phyloP scores from a whole-genome alignment of 345 rosid species.

The Eucalyptus camaldulensis region DNA sequence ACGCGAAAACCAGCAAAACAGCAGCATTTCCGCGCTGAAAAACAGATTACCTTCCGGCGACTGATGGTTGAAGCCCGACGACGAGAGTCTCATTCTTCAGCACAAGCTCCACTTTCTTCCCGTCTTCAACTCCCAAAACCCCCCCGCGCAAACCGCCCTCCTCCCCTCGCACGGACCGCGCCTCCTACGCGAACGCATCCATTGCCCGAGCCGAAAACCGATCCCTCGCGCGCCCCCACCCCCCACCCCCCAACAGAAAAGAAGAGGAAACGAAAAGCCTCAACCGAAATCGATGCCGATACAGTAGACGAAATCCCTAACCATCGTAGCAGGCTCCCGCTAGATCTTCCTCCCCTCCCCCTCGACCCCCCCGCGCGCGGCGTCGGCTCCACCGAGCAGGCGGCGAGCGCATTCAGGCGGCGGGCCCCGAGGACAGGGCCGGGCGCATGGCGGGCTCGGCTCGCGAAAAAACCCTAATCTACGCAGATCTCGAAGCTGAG shows the following conservation, averaged over 20 bases:
- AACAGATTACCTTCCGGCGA: constrained; percentile 32
- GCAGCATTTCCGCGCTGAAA: background rate
- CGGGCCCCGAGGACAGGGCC: background rate
- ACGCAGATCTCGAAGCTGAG: background rate
- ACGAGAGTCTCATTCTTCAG: constrained; percentile 39
- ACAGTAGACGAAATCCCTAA: constrained; percentile 3
- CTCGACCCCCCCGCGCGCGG: background rate
- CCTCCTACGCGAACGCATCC: background rate
- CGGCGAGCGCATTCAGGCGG: background rate
- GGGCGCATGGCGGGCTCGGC: background rate
- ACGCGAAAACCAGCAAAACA: background rate
- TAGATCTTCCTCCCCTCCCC: background rate
- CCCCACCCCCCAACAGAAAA: background rate
- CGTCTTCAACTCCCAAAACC: background rate
- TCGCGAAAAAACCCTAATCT: background rate
- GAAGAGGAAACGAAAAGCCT: background rate
- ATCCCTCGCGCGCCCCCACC: background rate
- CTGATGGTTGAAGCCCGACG: constrained; percentile 39
- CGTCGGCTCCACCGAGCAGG: background rate
- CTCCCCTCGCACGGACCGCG: background rate
- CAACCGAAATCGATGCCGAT: constrained; percentile 10
- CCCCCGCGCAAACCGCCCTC: background rate
- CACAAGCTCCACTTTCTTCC: background rate
- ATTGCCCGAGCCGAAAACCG: background rate
- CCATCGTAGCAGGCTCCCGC: constrained; percentile 6